Evolutionary conservation across 2,329 filamentous ascomycete species (phyloP), one percentile per base, ranked within the genome.

Genomic region (Clarireedia sp.): DNA sequence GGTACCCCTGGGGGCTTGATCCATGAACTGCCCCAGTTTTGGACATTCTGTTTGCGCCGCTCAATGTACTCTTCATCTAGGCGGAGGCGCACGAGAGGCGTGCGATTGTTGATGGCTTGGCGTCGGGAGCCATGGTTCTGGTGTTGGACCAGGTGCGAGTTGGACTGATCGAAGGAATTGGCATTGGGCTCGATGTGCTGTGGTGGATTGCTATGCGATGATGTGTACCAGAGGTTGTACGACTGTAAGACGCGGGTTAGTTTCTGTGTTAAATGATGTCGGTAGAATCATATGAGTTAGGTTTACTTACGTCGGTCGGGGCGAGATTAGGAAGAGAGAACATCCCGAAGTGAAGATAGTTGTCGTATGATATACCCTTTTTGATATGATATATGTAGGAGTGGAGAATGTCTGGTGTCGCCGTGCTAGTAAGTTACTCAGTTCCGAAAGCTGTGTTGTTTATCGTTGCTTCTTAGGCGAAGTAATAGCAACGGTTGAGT

Each of bases 11-110:
- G 90, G 0, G 94, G 94, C 57, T 87, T 88, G 55, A 99, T 85
- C 94, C 94, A 99, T 45, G 81, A 81, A 62, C 85, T 87, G 58
- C 94, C 94, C 68, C 95, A 96, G 66, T 90, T 88, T 48, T 87
- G 82, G 29, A 97, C 86, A 62, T 92, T 90, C 48, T 82, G 74
- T 66, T 91, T 90, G 47, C 92, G 89, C 8, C 86, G 80, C 54
- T 85, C 81, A 61, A 95, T 79, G 56, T 83, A 80, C 58, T 83
- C 79, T 73, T 97, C 94, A 68, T 96, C 92, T 43, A 82, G 74
- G 24, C 81, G 77, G 10, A 96, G 80, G 2, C 85, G 78, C 9
- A 86, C 80, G 3, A 96, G 82, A 2, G 80, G 77, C 24, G 85
- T 78, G 63, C 79, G 74, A 67, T 83, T 74, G 58, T 80, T 70